Conservation (phyloP, 1,139 yeast genomes). For the Taphrina pruni region DNA sequence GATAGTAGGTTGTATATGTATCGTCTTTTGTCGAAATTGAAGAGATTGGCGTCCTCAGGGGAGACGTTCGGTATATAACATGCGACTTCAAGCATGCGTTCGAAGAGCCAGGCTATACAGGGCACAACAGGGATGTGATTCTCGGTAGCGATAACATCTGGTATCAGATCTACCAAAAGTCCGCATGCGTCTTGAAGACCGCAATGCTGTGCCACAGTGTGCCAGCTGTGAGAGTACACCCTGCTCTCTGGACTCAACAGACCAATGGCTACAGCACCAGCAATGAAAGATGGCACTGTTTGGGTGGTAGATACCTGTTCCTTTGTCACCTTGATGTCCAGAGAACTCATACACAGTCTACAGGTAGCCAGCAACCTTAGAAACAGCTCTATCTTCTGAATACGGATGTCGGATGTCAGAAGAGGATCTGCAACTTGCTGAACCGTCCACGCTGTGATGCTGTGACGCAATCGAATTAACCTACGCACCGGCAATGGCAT, state of each 20-base stretch:
- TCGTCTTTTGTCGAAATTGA: slow-evolving; percentile 72
- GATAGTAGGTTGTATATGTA: slow-evolving; percentile 63
- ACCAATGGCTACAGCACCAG: slow-evolving; percentile 77
- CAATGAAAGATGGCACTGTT: slow-evolving; percentile 81
- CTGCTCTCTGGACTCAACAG: slow-evolving; percentile 83
- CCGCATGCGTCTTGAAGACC: slow-evolving; percentile 47
- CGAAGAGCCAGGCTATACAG: slow-evolving; percentile 81
- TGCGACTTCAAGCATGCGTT: slow-evolving; percentile 66
- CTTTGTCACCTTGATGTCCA: slow-evolving; percentile 57
- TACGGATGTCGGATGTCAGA: slow-evolving; percentile 64
- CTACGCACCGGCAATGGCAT: slow-evolving; percentile 76
- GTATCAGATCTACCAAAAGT: slow-evolving; percentile 23
- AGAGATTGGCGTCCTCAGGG: slow-evolving; percentile 61
- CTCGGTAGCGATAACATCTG: slow-evolving; percentile 42
- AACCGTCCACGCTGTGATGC: slow-evolving; percentile 68
- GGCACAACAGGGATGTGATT: slow-evolving; percentile 60
- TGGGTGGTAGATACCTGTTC: slow-evolving; percentile 47
- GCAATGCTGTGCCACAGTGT: slow-evolving; percentile 59
- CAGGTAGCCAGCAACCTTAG: slow-evolving; percentile 70
- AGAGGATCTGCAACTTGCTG: slow-evolving; percentile 68
- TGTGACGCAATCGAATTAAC: slow-evolving; percentile 69
- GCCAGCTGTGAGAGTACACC: slow-evolving; percentile 69
- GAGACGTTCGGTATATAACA: slow-evolving; percentile 73
- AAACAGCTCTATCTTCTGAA: slow-evolving; percentile 72
- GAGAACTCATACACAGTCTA: slow-evolving; percentile 69